Evolutionary conservation across 306 rosid genomes (phyloP), one percentile per base, ranked within the genome.

Genomic region (Quercus mongolica): DNA sequence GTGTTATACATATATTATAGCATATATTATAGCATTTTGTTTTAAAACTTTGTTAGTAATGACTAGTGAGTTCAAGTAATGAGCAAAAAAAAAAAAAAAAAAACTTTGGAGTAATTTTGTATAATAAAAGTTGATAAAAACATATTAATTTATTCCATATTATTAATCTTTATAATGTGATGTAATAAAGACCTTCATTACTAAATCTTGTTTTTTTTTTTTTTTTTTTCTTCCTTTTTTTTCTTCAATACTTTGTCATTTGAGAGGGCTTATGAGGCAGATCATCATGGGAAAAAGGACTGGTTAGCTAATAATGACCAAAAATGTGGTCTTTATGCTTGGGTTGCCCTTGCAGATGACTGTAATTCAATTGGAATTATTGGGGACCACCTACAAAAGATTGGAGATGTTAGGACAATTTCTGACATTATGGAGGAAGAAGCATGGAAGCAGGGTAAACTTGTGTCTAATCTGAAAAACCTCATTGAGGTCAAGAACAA

Each of bases 261-360:
- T 83, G 99, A 96, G 89, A 88, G 88, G 79, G 90, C 91, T 77
- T 89, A 93, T 49, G 93, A 89, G 82, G 88, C 89, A 58, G 93
- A 86, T 79, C 85, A 72, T 76, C 98, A 83, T 69, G 98, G 99
- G 61, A 91, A 83, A 87, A 90, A 86, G 80, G 89, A 91, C 38
- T 96, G 96, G 97, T 44, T 35, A 74, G 82, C 85, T 74, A 63
- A 78, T 41, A 71, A 80, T 77, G 83, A 71, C 67, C 85, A 74
- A 71, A 88, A 91, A 84, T 78, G 81, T 54, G 99, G 98, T 78
- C 85, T 93, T 61, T 96, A 90, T 86, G 99, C 85, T 26, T 96
- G 99, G 99, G 84, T 96, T 85, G 99, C 99, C 8, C 93, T 91
- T 72, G 85, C 82, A 46, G 92, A 89, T 74, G 99, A 96, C 87